Evolutionary conservation across 2,329 filamentous ascomycete species (phyloP), one percentile per base, ranked within the genome.

Genomic region (Beauveria scarabaeidicola): DNA sequence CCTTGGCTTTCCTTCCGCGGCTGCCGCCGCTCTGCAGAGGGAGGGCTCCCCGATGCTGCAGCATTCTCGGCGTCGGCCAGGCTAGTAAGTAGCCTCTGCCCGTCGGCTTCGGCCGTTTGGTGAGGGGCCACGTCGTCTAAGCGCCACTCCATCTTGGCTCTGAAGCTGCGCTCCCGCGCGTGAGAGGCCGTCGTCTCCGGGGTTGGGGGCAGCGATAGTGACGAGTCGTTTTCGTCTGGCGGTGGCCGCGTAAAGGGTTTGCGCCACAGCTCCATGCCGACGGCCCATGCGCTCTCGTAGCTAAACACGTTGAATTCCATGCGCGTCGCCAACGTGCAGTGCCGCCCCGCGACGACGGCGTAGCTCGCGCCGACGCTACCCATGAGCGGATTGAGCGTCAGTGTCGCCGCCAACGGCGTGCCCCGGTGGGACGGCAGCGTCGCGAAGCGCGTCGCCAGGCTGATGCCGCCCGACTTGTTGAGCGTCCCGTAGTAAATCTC

Each of bases 221-320:
- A 36, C 13, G 32, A 15, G 32, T 36, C 32, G 68, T 3, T 19
- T 19, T 23, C 48, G 46, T 74, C 73, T 66, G 25, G 67, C 73
- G 66, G 72, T 70, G 46, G 74, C 19, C 76, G 73, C 62, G 66
- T 60, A 17, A 74, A 71, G 21, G 78, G 78, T 67, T 84, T 87
- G 68, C 90, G 86, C 93, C 94, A 99, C 47, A 97, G 78, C 75
- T 99, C 94, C 76, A 91, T 90, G 15, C 94, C 94, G 25, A 97
- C 82, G 27, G 91, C 87, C 79, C 96, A 88, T 61, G 94, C 89
- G 69, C 91, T 96, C 77, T 99, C 94, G 77, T 97, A 99, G 70
- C 91, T 96, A 75, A 97, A 97, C 53, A 97, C 89, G 69, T 99
- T 99, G 75, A 99, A 99, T 69, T 95, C 91, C 75, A 97, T 93